Percentiles rank a stretch among this genome's conserved stretches.
These are phyloP conservation scores for Agaricus blazei DNA, from an alignment of 768 basidiomycete species.

Conservation along the genomic window DNA sequence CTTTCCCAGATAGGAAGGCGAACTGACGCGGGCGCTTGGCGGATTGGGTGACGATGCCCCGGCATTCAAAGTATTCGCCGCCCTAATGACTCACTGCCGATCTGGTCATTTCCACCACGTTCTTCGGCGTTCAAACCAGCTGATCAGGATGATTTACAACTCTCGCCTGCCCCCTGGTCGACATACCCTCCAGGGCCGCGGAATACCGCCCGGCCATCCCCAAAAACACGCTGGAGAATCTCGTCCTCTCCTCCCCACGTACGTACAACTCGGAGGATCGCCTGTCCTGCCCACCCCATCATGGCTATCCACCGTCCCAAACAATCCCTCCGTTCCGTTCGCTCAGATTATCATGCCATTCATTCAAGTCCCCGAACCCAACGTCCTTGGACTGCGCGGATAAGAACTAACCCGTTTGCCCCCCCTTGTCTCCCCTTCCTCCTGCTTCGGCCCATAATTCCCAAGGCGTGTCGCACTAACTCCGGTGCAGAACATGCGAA, in stretches of 20 bases:
- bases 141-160: constrained; percentile 10
- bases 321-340: constrained; percentile 2
- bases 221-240: background rate
- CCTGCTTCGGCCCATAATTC: constrained; percentile 1
- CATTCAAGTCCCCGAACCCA: constrained; percentile 14
- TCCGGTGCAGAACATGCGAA: constrained; percentile 12
- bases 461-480: constrained; percentile 14
- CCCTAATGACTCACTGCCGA: constrained; percentile 17
- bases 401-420: background rate
- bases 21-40: background rate
- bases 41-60: constrained; percentile 8
- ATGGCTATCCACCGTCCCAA: constrained; percentile 7
- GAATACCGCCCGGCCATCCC: constrained; percentile 3
- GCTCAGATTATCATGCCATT: constrained; percentile 5
- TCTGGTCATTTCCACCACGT: constrained; percentile 16
- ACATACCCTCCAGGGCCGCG: background rate
- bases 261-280: constrained; percentile 10
- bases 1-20: constrained; percentile 8
- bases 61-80: constrained; percentile 5
- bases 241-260: background rate
- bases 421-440: background rate
- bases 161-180: background rate
- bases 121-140: constrained; percentile 15
- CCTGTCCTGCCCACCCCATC: constrained; percentile 4
- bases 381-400: constrained; percentile 17